Evolutionary conservation across 129 eudicot genomes (phyloP).

Genomic region (Daucus carota): DNA sequence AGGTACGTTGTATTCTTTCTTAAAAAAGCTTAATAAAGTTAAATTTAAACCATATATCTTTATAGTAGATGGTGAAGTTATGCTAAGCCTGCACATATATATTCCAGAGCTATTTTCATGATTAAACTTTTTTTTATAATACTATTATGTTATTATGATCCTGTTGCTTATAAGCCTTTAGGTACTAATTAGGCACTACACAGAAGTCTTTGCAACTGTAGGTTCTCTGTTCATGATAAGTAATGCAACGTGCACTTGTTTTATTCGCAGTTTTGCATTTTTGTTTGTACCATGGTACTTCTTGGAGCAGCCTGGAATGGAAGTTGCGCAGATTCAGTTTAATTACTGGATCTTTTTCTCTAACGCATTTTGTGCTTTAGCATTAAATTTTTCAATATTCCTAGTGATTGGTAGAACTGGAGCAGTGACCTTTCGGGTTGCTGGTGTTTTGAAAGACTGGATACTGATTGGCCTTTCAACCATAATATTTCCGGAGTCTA

Average conservation of each 20-base stretch:
- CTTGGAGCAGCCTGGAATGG: constrained; percentile 81
- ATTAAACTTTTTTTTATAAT: background rate
- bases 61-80: background rate
- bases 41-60: background rate
- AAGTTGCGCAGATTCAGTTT: constrained; percentile 72
- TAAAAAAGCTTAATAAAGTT: background rate
- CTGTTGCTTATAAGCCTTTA: constrained; percentile 1
- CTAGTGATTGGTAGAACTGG: constrained; percentile 96
- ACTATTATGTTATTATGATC: background rate
- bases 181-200: background rate
- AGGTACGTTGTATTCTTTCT: constrained; percentile 37
- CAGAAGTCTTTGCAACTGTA: background rate
- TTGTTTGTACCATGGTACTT: constrained; percentile 93
- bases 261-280: constrained; percentile 61
- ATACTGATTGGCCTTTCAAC: constrained; percentile 96
- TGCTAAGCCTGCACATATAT: background rate
- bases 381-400: constrained; percentile 84
- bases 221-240: background rate
- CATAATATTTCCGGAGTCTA: constrained; percentile 80
- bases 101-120: background rate
- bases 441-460: constrained; percentile 98
- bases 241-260: background rate
- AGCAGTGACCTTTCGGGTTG: constrained; percentile 93
- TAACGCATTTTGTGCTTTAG: constrained; percentile 79
- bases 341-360: constrained; percentile 94